A percentile compares a stretch with the other conserved stretches of the same genome.
Evolutionary conservation across 2,329 filamentous ascomycete genomes (phyloP).

Genomic region (Cladophialophora psammophila): DNA sequence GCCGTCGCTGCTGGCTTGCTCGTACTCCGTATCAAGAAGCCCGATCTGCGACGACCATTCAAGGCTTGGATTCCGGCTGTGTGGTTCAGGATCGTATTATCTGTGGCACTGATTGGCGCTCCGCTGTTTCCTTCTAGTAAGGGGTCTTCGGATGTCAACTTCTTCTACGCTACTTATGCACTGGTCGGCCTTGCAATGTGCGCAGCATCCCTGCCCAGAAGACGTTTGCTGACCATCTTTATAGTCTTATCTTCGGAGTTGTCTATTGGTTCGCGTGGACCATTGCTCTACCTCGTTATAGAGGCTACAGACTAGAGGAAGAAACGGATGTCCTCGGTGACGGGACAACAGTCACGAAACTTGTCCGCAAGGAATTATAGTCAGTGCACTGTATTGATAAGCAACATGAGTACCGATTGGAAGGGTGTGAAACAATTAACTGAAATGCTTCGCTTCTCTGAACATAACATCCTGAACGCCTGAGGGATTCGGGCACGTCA

Average conservation of each 20-base stretch:
- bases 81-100: constrained; percentile 61
- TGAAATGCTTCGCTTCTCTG: constrained; percentile 17
- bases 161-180: constrained; percentile 63
- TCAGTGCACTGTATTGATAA: constrained; percentile 37
- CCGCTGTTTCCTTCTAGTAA: constrained; percentile 68
- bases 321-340: constrained; percentile 66
- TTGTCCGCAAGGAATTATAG: constrained; percentile 50
- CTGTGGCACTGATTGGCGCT: constrained; percentile 63
- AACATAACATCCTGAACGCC: constrained; percentile 12
- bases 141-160: constrained; percentile 54
- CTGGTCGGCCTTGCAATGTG: constrained; percentile 57
- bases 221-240: constrained; percentile 31
- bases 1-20: constrained; percentile 66
- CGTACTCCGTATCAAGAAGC: constrained; percentile 65
- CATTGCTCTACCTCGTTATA: constrained; percentile 64
- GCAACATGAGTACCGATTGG: constrained; percentile 23
- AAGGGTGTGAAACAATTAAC: constrained; percentile 7
- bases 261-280: constrained; percentile 76
- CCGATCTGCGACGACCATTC: constrained; percentile 69
- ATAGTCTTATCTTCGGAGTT: constrained; percentile 64
- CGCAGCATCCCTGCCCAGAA: constrained; percentile 32
- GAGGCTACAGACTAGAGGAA: constrained; percentile 69
- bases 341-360: constrained; percentile 70
- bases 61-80: constrained; percentile 70
- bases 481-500: constrained; percentile 27